Percentiles rank a stretch among this genome's conserved stretches.
Evolutionary conservation across 495 filamentous ascomycete genomes (phyloP).

Genomic region (Rusavskia elegans): DNA sequence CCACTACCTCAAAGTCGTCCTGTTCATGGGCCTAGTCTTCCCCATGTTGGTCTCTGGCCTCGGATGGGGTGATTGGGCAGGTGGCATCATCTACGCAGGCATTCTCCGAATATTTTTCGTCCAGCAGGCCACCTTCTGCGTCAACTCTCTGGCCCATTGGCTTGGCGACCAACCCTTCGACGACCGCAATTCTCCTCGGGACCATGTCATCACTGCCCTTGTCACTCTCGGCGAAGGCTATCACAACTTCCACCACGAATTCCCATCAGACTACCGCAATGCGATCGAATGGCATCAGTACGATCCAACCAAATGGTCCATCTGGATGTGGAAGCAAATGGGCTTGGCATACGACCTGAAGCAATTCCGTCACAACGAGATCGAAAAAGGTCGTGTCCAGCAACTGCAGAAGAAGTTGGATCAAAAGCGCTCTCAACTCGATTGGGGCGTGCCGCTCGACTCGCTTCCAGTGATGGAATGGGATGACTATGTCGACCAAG

Average conservation of each 20-base stretch:
- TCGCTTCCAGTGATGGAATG: slow-evolving; percentile 91
- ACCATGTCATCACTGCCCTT: slow-evolving; percentile 89
- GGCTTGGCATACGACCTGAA: slow-evolving; percentile 92
- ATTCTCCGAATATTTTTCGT: slow-evolving; percentile 97
- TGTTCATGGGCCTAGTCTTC: slow-evolving; percentile 75
- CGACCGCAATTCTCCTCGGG: slow-evolving; percentile 94
- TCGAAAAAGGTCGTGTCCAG: slow-evolving; percentile 96
- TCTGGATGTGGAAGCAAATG: slow-evolving; percentile 86
- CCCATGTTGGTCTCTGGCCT: slow-evolving; percentile 74
- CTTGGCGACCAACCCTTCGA: slow-evolving; percentile 98
- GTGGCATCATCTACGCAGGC: slow-evolving; percentile 88
- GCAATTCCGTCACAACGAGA: slow-evolving; percentile 95
- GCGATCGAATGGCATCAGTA: slow-evolving; percentile 98
- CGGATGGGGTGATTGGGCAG: slow-evolving; percentile 77
- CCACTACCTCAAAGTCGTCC: slow-evolving; percentile 78
- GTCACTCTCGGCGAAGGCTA: slow-evolving; percentile 96
- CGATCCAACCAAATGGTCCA: slow-evolving; percentile 96
- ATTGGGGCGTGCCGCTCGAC: slow-evolving; percentile 93
- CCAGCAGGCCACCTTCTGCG: slow-evolving; percentile 98
- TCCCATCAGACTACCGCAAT: slow-evolving; percentile 97
- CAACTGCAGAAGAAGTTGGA: slow-evolving; percentile 99
- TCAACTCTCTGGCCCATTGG: slow-evolving; percentile 98
- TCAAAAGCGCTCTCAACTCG: slow-evolving; percentile 77
- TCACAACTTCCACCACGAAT: slow-evolving; percentile 99
- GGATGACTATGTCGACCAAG: slow-evolving; percentile 84